Percentiles rank a stretch among this genome's conserved stretches.
Evolutionary conservation across 2,329 filamentous ascomycete genomes (phyloP).

Genomic region (Tolypocladium ophioglossoides): DNA sequence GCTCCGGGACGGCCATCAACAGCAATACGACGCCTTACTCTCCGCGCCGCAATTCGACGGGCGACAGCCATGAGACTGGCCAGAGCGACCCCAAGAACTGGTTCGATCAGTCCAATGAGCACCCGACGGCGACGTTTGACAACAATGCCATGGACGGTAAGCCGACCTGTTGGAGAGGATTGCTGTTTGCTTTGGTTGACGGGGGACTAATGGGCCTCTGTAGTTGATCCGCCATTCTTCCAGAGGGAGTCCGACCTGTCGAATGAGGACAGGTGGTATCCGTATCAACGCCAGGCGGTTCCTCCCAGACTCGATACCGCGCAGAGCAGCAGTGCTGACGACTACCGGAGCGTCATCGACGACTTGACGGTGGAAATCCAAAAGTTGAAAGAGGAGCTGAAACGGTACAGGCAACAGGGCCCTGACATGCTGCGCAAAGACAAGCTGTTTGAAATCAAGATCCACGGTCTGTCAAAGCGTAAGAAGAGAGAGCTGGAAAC

Average conservation of each 20-base stretch:
- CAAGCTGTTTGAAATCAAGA: constrained; percentile 72
- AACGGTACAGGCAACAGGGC: constrained; percentile 57
- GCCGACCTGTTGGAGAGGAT: not conserved
- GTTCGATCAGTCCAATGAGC: constrained; percentile 44
- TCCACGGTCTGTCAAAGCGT: constrained; percentile 59
- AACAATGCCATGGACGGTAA: constrained; percentile 37
- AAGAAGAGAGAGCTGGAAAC: constrained; percentile 72
- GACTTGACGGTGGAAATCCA: constrained; percentile 80
- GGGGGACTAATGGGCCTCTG: not conserved
- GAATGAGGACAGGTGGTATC: constrained; percentile 29
- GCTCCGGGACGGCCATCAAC: constrained; percentile 10
- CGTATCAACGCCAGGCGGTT: constrained; percentile 11
- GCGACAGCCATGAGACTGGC: constrained; percentile 36
- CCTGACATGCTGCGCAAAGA: constrained; percentile 60
- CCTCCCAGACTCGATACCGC: constrained; percentile 21
- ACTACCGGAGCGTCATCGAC: constrained; percentile 75
- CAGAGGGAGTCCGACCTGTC: constrained; percentile 43
- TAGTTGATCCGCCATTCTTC: constrained; percentile 44
- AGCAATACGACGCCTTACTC: constrained; percentile 9
- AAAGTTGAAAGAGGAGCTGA: constrained; percentile 61
- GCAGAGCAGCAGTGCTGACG: constrained; percentile 55
- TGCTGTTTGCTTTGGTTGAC: too few relatives aligned
- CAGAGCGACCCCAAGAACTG: constrained; percentile 41
- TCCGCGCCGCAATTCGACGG: constrained; percentile 31
- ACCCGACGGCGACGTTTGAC: constrained; percentile 32